Percentiles rank a stretch among this genome's conserved stretches.
These are phyloP conservation scores for Diutina siamensis DNA, from an alignment of 1,139 yeast species.

Conservation along the genomic window DNA sequence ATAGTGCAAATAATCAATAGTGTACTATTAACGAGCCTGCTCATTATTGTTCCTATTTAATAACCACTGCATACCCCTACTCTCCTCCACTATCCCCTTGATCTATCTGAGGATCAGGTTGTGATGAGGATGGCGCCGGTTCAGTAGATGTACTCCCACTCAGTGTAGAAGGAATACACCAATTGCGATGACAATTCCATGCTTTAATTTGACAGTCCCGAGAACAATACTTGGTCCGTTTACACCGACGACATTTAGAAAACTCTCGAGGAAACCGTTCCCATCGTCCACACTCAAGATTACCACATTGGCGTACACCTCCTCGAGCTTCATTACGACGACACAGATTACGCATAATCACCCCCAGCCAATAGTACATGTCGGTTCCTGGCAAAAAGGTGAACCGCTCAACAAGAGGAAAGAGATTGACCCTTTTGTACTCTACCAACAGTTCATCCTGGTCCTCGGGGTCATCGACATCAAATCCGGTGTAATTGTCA, in stretches of 20 bases:
- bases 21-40: too few species aligned
- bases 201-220: conserved; percentile 85
- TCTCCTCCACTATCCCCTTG: background rate
- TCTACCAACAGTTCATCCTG: conserved; percentile 40
- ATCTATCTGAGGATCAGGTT: background rate
- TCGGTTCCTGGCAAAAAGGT: conserved; percentile 67
- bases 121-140: background rate
- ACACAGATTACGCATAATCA: conserved; percentile 90
- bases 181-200: conserved; percentile 87
- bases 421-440: conserved; percentile 54
- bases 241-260: conserved; percentile 90
- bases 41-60: too few species aligned
- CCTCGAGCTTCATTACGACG: conserved; percentile 78
- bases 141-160: conserved; percentile 3
- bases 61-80: too few species aligned
- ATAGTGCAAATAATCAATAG: too few species aligned
- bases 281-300: conserved; percentile 92
- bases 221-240: conserved; percentile 89
- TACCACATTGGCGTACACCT: conserved; percentile 93
- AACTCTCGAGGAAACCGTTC: conserved; percentile 82
- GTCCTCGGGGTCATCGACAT: conserved; percentile 35
- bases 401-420: conserved; percentile 85
- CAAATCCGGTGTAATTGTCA: conserved; percentile 45
- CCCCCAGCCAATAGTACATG: conserved; percentile 94
- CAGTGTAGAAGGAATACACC: conserved; percentile 61